These are phyloP conservation scores for Colletotrichum sp. DNA, from an alignment of 2,329 filamentous ascomycete species.

Conservation along the genomic window DNA sequence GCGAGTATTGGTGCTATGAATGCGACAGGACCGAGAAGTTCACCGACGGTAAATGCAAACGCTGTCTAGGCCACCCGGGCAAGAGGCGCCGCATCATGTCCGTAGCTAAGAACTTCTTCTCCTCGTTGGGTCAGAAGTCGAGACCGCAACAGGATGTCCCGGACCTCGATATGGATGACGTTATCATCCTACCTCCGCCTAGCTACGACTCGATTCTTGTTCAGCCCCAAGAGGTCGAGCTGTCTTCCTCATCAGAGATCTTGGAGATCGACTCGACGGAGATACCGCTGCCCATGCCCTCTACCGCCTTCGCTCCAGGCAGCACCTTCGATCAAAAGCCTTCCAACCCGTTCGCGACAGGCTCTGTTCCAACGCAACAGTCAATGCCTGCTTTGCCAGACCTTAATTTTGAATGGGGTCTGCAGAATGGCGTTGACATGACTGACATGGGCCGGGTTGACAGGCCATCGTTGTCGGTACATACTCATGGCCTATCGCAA, in stretches of 20 bases:
- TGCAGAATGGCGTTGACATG: slow-evolving; percentile 18
- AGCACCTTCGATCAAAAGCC: background rate
- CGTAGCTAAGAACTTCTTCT: slow-evolving; percentile 60
- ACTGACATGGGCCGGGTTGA: slow-evolving; percentile 19
- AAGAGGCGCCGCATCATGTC: slow-evolving; percentile 57
- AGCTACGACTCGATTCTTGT: slow-evolving; percentile 49
- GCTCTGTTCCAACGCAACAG: background rate
- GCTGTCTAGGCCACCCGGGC: slow-evolving; percentile 54
- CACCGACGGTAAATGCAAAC: slow-evolving; percentile 55
- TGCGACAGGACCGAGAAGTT: slow-evolving; percentile 57
- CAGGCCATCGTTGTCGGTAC: slow-evolving; percentile 43
- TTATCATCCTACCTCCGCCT: slow-evolving; percentile 40
- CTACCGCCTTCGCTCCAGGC: background rate
- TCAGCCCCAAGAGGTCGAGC: slow-evolving; percentile 42
- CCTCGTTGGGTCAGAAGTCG: slow-evolving; percentile 54
- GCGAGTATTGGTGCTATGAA: slow-evolving; percentile 63
- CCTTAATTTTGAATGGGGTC: slow-evolving; percentile 10
- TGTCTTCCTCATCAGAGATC: slow-evolving; percentile 55
- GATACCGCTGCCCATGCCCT: slow-evolving; percentile 29
- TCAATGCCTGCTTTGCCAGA: slow-evolving; percentile 3
- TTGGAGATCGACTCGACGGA: slow-evolving; percentile 57
- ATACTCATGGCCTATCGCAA: slow-evolving; percentile 39
- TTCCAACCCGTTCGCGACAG: background rate
- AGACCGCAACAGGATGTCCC: slow-evolving; percentile 36
- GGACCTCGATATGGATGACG: slow-evolving; percentile 34